These are phyloP conservation scores for Coemansia sp. DNA, from an alignment of 192 early-diverging fungal genomes.

Conservation along the genomic window DNA sequence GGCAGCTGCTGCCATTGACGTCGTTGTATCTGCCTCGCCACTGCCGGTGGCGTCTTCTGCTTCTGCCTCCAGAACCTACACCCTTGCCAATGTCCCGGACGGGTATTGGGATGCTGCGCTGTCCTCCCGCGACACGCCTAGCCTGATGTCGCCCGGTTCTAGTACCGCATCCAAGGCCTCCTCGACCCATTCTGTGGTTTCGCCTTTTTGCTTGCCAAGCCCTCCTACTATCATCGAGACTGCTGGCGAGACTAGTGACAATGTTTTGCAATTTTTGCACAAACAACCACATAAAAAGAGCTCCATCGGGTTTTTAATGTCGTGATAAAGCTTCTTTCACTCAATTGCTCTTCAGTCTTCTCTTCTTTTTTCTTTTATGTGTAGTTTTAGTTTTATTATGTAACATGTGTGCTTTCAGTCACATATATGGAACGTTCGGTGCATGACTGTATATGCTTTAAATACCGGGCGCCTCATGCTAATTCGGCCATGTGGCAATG, in stretches of 20 bases:
- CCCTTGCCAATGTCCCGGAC: neutral
- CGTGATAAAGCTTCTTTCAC: too few species aligned
- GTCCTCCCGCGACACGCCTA: slow-evolving; percentile 6
- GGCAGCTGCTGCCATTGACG: neutral
- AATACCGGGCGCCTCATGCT: neutral
- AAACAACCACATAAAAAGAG: slow-evolving; percentile 13
- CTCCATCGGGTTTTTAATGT: slow-evolving; percentile 41
- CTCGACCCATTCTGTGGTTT: slow-evolving; percentile 8
- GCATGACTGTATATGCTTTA: neutral
- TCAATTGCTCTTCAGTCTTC: neutral
- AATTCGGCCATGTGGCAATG: neutral
- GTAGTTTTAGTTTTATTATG: slow-evolving; percentile 1
- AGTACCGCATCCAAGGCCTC: slow-evolving; percentile 13
- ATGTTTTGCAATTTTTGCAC: too few species aligned
- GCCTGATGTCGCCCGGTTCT: slow-evolving; percentile 8
- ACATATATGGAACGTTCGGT: neutral
- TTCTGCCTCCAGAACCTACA: neutral
- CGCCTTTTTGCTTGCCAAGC: slow-evolving; percentile 5
- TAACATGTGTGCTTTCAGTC: neutral
- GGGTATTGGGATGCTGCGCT: neutral
- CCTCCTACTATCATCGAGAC: neutral
- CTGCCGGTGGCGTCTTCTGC: neutral
- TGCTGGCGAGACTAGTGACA: neutral
- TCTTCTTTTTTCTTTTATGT: neutral
- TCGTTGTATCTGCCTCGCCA: neutral